These are phyloP conservation scores for Curvularia sp. DNA, from an alignment of 2,329 filamentous ascomycete species.

Conservation along the genomic window DNA sequence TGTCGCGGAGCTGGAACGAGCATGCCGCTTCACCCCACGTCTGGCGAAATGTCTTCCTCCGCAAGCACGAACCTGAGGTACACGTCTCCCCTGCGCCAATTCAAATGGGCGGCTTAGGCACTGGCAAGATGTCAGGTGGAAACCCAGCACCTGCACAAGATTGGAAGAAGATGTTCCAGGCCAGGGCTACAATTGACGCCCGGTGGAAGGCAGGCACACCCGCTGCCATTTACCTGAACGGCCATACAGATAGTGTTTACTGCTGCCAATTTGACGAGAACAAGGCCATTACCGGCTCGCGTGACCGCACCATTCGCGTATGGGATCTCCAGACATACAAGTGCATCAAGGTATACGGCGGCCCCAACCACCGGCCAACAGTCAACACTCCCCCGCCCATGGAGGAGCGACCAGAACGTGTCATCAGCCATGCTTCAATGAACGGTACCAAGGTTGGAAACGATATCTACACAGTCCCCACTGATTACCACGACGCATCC, in stretches of 20 bases:
- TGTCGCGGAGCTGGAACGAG: conserved; percentile 64
- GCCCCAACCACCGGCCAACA: conserved; percentile 67
- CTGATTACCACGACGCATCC: conserved; percentile 81
- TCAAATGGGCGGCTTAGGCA: conserved; percentile 61
- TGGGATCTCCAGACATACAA: conserved; percentile 93
- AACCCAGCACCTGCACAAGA: conserved; percentile 64
- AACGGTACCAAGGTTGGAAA: conserved; percentile 58
- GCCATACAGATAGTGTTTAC: conserved; percentile 95
- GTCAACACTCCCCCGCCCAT: conserved; percentile 57
- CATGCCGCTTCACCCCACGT: conserved; percentile 65
- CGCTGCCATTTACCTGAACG: conserved; percentile 85
- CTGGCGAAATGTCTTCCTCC: conserved; percentile 69
- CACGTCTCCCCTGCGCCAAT: conserved; percentile 56
- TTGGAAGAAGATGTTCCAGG: conserved; percentile 86
- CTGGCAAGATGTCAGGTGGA: conserved; percentile 61
- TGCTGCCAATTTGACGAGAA: conserved; percentile 97
- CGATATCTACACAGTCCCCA: conserved; percentile 56
- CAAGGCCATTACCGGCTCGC: conserved; percentile 96
- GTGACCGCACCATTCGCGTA: conserved; percentile 92
- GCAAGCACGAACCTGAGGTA: conserved; percentile 59
- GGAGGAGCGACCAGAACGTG: conserved; percentile 53
- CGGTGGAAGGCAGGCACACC: conserved; percentile 83
- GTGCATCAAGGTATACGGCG: conserved; percentile 85
- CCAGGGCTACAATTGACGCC: conserved; percentile 75
- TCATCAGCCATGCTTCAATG: conserved; percentile 55